A percentile compares a stretch with the other conserved stretches of the same genome.
Conservation (phyloP, 257 asterid genomes). For the Ilex aquifolium region DNA sequence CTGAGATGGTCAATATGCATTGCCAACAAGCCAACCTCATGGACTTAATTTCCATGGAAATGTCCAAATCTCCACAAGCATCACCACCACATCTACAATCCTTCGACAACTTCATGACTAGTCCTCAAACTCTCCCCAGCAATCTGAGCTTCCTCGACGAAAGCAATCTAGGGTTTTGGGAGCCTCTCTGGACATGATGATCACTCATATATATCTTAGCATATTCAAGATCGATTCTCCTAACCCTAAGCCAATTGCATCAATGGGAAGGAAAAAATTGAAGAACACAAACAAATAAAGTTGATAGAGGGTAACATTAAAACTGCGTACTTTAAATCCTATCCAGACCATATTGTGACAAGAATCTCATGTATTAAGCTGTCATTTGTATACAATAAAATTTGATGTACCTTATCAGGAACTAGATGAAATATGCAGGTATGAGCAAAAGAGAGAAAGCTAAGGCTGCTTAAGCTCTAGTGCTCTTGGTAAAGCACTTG, state of each 20-base stretch:
- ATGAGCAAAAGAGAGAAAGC: neutral
- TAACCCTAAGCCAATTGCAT: too few relatives aligned
- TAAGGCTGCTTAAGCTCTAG: neutral
- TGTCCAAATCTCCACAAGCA: constrained; percentile 30
- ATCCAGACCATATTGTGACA: too few relatives aligned
- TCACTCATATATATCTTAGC: neutral
- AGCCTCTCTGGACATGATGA: constrained; percentile 47
- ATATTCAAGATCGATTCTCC: too few relatives aligned
- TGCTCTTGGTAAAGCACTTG: neutral
- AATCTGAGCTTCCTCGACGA: constrained; percentile 39
- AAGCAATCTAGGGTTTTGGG: constrained; percentile 30
- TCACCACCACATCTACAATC: constrained; percentile 23
- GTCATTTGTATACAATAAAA: neutral
- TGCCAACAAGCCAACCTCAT: constrained; percentile 62
- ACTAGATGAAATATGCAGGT: neutral
- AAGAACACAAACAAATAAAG: too few relatives aligned
- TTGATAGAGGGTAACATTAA: too few relatives aligned
- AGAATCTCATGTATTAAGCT: too few relatives aligned
- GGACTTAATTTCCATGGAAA: constrained; percentile 60
- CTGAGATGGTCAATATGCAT: constrained; percentile 58
- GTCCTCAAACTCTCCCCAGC: constrained; percentile 19
- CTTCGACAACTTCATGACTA: constrained; percentile 17
- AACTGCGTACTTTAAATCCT: too few relatives aligned
- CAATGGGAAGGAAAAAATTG: too few relatives aligned
- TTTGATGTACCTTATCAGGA: neutral